phyloP scores from a whole-genome alignment of 2,329 filamentous ascomycete genomes.

The Arthrobotrys sphaeroides region DNA sequence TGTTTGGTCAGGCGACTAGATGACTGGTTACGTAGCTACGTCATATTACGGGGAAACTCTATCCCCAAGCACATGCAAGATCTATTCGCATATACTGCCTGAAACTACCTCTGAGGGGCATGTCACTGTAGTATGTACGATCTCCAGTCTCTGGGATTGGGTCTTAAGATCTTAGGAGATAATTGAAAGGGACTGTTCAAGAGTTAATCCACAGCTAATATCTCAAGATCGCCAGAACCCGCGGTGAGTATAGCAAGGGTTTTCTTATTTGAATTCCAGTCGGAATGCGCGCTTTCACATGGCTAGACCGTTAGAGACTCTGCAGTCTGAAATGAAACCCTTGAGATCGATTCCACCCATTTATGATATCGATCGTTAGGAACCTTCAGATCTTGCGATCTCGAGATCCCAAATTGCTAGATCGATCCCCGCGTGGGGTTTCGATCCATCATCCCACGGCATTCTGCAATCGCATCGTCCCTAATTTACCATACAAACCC shows the following conservation, averaged over 20 bases:
- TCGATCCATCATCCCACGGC: not conserved
- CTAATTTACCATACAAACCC: no score
- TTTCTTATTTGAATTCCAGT: slow-evolving; percentile 6
- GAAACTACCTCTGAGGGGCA: not conserved
- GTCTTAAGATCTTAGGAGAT: not conserved
- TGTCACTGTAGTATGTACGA: no score
- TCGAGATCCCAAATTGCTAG: not conserved
- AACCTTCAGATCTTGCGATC: not conserved
- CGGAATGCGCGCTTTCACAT: slow-evolving; percentile 20
- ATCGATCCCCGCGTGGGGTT: not conserved
- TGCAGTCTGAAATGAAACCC: not conserved
- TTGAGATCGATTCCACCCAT: slow-evolving; percentile 1
- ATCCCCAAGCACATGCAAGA: not conserved
- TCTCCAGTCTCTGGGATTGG: not conserved
- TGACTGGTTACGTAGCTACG: no score
- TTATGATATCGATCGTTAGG: slow-evolving; percentile 9
- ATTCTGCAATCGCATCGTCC: no score
- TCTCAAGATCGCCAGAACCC: no score
- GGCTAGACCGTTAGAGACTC: not conserved
- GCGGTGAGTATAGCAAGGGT: not conserved
- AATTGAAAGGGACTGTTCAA: not conserved
- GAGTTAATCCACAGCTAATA: no score
- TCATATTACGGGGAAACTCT: not conserved
- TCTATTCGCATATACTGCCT: slow-evolving; percentile 8
- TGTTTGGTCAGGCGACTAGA: slow-evolving; percentile 15